phyloP scores from a whole-genome alignment of 805 yeast genomes.

The Wickerhamiella domercqiae region DNA sequence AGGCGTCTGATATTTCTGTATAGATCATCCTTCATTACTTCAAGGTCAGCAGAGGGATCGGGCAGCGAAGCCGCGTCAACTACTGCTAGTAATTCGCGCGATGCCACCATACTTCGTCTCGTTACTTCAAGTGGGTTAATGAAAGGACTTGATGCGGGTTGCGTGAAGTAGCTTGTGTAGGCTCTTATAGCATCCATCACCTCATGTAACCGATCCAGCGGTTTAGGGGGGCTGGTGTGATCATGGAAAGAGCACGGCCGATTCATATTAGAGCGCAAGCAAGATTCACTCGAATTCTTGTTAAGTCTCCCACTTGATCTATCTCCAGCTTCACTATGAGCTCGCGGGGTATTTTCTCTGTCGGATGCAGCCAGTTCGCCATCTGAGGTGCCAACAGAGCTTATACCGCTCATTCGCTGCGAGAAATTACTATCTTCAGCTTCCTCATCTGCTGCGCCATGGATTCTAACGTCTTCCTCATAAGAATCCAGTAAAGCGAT shows the following conservation, averaged over 20 bases:
- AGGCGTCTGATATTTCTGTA: conserved; percentile 22
- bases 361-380: neutral
- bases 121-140: conserved; percentile 23
- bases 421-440: too few relatives aligned
- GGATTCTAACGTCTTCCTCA: conserved; percentile 4
- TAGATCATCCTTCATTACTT: conserved; percentile 22
- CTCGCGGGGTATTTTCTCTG: neutral
- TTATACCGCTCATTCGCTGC: too few relatives aligned
- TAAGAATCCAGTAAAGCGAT: conserved; percentile 22
- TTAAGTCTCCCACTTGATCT: too few relatives aligned
- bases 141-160: conserved; percentile 18
- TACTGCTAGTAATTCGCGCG: conserved; percentile 26
- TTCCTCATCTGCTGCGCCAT: neutral
- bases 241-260: conserved; percentile 10
- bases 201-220: conserved; percentile 23
- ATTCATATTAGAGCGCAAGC: neutral
- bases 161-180: conserved; percentile 22
- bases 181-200: conserved; percentile 23
- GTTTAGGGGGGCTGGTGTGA: conserved; percentile 16
- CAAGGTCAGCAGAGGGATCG: conserved; percentile 19
- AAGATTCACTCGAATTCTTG: neutral
- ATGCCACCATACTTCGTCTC: conserved; percentile 26
- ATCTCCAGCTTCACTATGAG: neutral
- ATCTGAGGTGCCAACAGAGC: neutral
- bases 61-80: conserved; percentile 21